phyloP scores from a whole-genome alignment of 116 monocot genomes.

The Zostera marina region DNA sequence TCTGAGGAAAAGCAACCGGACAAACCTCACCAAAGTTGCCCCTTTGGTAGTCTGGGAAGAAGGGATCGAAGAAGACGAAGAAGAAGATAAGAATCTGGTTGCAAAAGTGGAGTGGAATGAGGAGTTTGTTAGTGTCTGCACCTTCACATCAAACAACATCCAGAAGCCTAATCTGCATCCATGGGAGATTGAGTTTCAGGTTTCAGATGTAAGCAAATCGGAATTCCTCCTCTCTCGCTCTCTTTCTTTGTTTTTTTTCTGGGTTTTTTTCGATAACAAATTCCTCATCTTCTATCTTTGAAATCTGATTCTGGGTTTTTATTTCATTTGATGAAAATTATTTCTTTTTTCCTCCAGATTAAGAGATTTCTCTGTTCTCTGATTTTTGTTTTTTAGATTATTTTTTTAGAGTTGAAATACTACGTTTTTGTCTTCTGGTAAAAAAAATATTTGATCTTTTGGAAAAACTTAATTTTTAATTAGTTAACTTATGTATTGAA shows the following conservation, averaged over 20 bases:
- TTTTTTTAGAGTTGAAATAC: too few relatives aligned
- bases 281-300: too few relatives aligned
- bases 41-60: not conserved
- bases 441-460: too few relatives aligned
- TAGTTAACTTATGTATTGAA: too few relatives aligned
- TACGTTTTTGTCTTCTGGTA: too few relatives aligned
- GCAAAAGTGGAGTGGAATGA: slow-evolving; percentile 55
- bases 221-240: not conserved
- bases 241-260: not conserved
- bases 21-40: slow-evolving; percentile 48
- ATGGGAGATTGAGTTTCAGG: slow-evolving; percentile 58
- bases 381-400: too few relatives aligned
- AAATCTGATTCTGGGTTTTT: too few relatives aligned
- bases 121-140: slow-evolving; percentile 48
- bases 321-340: too few relatives aligned
- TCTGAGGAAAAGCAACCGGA: slow-evolving; percentile 36
- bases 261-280: not conserved
- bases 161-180: slow-evolving; percentile 26
- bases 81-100: not conserved
- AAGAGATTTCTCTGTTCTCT: too few relatives aligned
- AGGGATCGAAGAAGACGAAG: not conserved
- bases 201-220: slow-evolving; percentile 43
- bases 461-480: too few relatives aligned
- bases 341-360: too few relatives aligned
- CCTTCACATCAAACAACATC: slow-evolving; percentile 23